Percentiles rank a stretch among this genome's conserved stretches.
phyloP scores from a whole-genome alignment of 768 basidiomycete species.

The Leccinum truebloodii region DNA sequence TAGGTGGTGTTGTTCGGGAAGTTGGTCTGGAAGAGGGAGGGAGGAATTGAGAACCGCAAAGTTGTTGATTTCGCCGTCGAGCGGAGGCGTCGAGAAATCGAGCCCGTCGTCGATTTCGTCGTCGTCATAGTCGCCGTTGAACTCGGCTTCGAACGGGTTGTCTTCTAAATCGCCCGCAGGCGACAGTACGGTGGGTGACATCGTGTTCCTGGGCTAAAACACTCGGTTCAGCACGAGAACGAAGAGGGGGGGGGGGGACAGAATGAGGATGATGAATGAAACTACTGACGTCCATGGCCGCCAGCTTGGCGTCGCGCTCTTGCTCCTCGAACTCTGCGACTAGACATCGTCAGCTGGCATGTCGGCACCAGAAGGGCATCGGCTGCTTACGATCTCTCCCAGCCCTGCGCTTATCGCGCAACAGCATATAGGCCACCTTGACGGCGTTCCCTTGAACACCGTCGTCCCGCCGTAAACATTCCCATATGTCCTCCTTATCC shows the following conservation, averaged over 20 bases:
- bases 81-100: constrained; percentile 46
- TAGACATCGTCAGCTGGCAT: constrained; percentile 33
- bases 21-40: constrained; percentile 68
- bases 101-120: constrained; percentile 61
- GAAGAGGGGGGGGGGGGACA: not conserved
- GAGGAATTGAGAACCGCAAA: constrained; percentile 92
- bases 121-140: constrained; percentile 42
- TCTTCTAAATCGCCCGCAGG: constrained; percentile 66
- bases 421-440: constrained; percentile 94
- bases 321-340: constrained; percentile 82
- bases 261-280: not conserved
- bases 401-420: constrained; percentile 83
- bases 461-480: constrained; percentile 78
- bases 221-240: not conserved
- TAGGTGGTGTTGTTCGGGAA: constrained; percentile 68
- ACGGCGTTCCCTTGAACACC: constrained; percentile 88
- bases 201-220: constrained; percentile 63
- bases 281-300: constrained; percentile 73
- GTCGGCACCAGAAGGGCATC: not conserved
- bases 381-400: constrained; percentile 76
- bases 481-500: constrained; percentile 84
- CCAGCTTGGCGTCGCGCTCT: constrained; percentile 79
- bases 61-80: constrained; percentile 48
- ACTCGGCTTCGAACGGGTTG: constrained; percentile 82
- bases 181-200: constrained; percentile 68